A percentile compares a stretch with the other conserved stretches of the same genome.
phyloP scores from a whole-genome alignment of 2,329 filamentous ascomycete genomes.

The Fusarium nurragi region DNA sequence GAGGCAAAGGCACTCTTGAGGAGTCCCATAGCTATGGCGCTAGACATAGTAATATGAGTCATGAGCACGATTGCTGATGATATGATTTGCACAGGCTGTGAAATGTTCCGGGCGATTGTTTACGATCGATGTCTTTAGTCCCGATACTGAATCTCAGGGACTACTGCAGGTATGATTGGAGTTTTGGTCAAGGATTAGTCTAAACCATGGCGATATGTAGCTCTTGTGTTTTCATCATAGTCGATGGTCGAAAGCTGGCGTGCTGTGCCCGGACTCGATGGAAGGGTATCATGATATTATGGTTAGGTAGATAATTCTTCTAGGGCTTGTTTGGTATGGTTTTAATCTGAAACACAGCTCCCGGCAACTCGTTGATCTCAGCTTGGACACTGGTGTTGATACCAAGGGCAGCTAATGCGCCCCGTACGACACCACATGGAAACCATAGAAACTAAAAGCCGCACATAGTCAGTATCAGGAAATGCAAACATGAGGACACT shows the following conservation, averaged over 20 bases:
- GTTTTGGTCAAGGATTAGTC: slow-evolving; percentile 35
- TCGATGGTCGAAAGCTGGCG: slow-evolving; percentile 26
- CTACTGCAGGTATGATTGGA: slow-evolving; percentile 38
- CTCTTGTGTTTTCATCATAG: slow-evolving; percentile 30
- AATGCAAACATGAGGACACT: not conserved
- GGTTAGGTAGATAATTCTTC: slow-evolving; percentile 26
- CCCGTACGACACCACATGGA: slow-evolving; percentile 90
- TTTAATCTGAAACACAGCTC: slow-evolving; percentile 95
- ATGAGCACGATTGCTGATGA: slow-evolving; percentile 51
- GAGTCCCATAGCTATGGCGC: slow-evolving; percentile 48
- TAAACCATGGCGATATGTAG: slow-evolving; percentile 31
- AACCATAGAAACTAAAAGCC: slow-evolving; percentile 84
- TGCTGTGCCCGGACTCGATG: slow-evolving; percentile 26
- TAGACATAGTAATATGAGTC: slow-evolving; percentile 51
- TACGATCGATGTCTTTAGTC: slow-evolving; percentile 30
- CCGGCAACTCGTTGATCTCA: slow-evolving; percentile 85
- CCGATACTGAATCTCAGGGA: slow-evolving; percentile 19
- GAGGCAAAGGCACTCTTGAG: slow-evolving; percentile 42
- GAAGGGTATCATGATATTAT: slow-evolving; percentile 42
- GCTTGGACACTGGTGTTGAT: slow-evolving; percentile 92
- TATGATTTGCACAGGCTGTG: slow-evolving; percentile 51
- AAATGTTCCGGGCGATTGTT: slow-evolving; percentile 40
- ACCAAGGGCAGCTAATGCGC: slow-evolving; percentile 90
- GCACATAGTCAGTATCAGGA: slow-evolving; percentile 10
- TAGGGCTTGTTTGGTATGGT: slow-evolving; percentile 71